A percentile compares a stretch with the other conserved stretches of the same genome.
These are phyloP conservation scores for Kwoniella sp. DNA, from an alignment of 768 basidiomycete genomes.

Conservation along the genomic window DNA sequence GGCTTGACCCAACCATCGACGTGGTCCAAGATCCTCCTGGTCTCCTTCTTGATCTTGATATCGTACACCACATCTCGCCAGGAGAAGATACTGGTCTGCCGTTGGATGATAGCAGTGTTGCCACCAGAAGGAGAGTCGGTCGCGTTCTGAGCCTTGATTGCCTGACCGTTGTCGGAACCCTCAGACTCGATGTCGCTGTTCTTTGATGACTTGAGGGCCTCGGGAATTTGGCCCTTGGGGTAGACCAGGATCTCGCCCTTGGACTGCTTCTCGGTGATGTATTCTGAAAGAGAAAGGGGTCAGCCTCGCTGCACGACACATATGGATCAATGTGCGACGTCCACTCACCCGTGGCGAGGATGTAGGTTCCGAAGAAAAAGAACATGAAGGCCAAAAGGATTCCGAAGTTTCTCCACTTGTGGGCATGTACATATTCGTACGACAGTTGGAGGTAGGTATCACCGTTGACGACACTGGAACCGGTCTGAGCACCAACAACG, in stretches of 20 bases:
- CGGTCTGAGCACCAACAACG: slow-evolving; percentile 46
- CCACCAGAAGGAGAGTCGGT: not conserved
- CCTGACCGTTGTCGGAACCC: slow-evolving; percentile 2
- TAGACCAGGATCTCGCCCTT: slow-evolving; percentile 58
- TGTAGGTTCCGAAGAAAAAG: slow-evolving; percentile 48
- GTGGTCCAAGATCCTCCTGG: slow-evolving; percentile 60
- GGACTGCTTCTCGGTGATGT: slow-evolving; percentile 53
- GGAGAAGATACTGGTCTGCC: slow-evolving; percentile 55
- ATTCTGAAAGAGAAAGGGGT: slow-evolving; percentile 30
- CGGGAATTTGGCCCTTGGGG: slow-evolving; percentile 50
- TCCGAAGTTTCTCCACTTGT: slow-evolving; percentile 47
- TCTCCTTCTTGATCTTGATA: slow-evolving; percentile 56
- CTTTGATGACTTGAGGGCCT: slow-evolving; percentile 28
- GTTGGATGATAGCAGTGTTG: slow-evolving; percentile 46
- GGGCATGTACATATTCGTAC: slow-evolving; percentile 17
- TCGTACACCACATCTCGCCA: slow-evolving; percentile 57
- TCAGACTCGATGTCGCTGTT: slow-evolving; percentile 41
- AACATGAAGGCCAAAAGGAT: slow-evolving; percentile 51
- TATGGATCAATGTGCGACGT: too few species aligned
- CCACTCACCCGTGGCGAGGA: slow-evolving; percentile 46
- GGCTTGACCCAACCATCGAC: slow-evolving; percentile 54
- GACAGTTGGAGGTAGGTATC: slow-evolving; percentile 21
- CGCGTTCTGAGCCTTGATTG: slow-evolving; percentile 22
- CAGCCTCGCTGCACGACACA: slow-evolving; percentile 1
- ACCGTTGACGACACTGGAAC: slow-evolving; percentile 50